These are phyloP conservation scores for Phytophthora chlamydospora DNA, from an alignment of 352 stramenopile species.

Conservation along the genomic window DNA sequence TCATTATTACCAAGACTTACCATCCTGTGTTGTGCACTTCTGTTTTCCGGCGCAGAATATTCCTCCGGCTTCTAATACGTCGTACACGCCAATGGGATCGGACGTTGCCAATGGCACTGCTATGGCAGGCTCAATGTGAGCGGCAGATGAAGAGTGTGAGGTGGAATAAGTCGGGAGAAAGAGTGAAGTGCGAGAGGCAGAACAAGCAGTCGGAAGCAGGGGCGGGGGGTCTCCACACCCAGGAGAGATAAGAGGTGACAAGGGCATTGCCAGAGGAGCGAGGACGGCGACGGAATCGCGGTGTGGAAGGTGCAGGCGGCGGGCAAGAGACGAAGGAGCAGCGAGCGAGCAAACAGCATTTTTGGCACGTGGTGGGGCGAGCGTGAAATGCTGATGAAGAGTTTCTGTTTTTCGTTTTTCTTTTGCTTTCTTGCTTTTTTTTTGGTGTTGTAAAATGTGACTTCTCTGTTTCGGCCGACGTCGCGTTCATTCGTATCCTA, in stretches of 20 bases:
- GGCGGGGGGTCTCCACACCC: constrained; percentile 7
- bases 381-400: constrained; percentile 41
- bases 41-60: constrained; percentile 55
- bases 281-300: constrained; percentile 3
- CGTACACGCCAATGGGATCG: constrained; percentile 70
- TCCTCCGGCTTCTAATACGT: constrained; percentile 60
- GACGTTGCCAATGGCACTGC: constrained; percentile 75
- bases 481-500: constrained; percentile 18
- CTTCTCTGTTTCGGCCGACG: constrained; percentile 27
- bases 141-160: background rate
- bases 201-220: constrained; percentile 1
- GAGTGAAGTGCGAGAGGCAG: constrained; percentile 14
- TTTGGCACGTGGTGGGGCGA: constrained; percentile 32
- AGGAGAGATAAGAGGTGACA: constrained; percentile 21
- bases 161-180: constrained; percentile 9
- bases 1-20: background rate
- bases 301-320: constrained; percentile 13
- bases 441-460: constrained; percentile 38
- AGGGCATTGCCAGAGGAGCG: constrained; percentile 23
- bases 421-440: constrained; percentile 20
- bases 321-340: constrained; percentile 10
- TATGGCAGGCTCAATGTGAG: constrained; percentile 77
- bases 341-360: constrained; percentile 29
- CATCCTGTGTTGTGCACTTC: constrained; percentile 1
- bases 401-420: constrained; percentile 30